Percentiles rank a stretch among this genome's conserved stretches.
These are phyloP conservation scores for Microdochium paspali DNA, from an alignment of 2,329 filamentous ascomycete species.

Conservation along the genomic window DNA sequence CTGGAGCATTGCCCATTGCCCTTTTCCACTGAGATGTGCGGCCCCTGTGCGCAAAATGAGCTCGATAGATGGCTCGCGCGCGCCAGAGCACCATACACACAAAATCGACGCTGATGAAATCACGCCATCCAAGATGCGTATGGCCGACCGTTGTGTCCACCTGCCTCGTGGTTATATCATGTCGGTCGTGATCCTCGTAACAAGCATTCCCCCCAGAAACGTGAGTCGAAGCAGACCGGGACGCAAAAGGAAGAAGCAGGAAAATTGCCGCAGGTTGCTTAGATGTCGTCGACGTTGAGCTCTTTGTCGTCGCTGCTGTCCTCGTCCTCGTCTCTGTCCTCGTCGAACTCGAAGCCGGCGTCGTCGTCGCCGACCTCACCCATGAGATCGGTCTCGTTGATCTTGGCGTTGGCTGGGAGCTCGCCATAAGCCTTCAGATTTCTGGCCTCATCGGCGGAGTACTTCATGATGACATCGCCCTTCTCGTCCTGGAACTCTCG, in stretches of 20 bases:
- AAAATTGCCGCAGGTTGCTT: slow-evolving; percentile 23
- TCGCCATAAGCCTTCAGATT: slow-evolving; percentile 95
- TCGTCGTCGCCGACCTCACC: slow-evolving; percentile 89
- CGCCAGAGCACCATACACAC: background rate
- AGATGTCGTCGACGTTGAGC: slow-evolving; percentile 94
- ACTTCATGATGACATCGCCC: slow-evolving; percentile 90
- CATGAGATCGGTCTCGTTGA: slow-evolving; percentile 98
- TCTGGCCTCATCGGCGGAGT: slow-evolving; percentile 90
- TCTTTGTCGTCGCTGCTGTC: slow-evolving; percentile 52
- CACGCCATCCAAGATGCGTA: background rate
- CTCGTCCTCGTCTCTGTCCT: slow-evolving; percentile 64
- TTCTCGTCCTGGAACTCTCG: slow-evolving; percentile 93
- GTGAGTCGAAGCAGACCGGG: background rate
- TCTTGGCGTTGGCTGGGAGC: slow-evolving; percentile 94
- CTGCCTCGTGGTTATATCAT: background rate
- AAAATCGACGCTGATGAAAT: background rate
- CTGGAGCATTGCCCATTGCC: background rate
- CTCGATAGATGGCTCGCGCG: background rate
- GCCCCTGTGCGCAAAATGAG: background rate
- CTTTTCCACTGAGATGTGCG: background rate
- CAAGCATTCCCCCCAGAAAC: background rate
- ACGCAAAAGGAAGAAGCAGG: background rate
- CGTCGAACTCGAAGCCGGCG: slow-evolving; percentile 97
- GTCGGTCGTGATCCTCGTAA: background rate
- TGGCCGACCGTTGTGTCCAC: background rate